Percentiles rank a stretch among this genome's conserved stretches.
These are phyloP conservation scores for Exophiala sp. DNA, from an alignment of 2,329 filamentous ascomycete species.

Conservation along the genomic window DNA sequence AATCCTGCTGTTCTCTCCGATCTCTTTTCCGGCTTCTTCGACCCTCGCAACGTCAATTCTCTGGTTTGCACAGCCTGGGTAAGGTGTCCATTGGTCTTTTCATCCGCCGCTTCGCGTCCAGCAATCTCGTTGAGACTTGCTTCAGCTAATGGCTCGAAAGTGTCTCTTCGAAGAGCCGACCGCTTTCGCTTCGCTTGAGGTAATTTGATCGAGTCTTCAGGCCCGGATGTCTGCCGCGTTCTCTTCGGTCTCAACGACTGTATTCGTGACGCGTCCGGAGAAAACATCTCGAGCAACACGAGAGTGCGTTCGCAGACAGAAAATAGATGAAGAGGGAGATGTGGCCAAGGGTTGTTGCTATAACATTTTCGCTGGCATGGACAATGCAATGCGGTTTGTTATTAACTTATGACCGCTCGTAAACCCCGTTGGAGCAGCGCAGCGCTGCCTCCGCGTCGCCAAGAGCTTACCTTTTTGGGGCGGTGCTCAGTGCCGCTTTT, in stretches of 20 bases:
- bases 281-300: slow-evolving; percentile 29
- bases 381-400: slow-evolving; percentile 1
- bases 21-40: slow-evolving; percentile 37
- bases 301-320: neutral
- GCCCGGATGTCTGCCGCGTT: slow-evolving; percentile 31
- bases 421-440: no score
- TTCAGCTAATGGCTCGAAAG: slow-evolving; percentile 31
- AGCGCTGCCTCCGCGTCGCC: no score
- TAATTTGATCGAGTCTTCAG: slow-evolving; percentile 44
- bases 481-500: no score
- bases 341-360: neutral
- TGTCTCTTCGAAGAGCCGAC: slow-evolving; percentile 40
- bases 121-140: slow-evolving; percentile 28
- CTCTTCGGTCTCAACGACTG: slow-evolving; percentile 30
- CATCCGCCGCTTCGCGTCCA: slow-evolving; percentile 21
- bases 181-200: slow-evolving; percentile 47
- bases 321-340: neutral
- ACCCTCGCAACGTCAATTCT: slow-evolving; percentile 37
- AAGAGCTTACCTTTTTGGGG: no score
- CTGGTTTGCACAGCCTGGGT: slow-evolving; percentile 29
- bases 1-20: slow-evolving; percentile 28
- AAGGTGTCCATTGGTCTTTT: slow-evolving; percentile 25
- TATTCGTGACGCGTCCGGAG: slow-evolving; percentile 25
- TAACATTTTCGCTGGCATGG: slow-evolving; percentile 1
- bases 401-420: slow-evolving; percentile 20